phyloP scores from a whole-genome alignment of 495 filamentous ascomycete genomes.

The Trichoderma erinaceum region DNA sequence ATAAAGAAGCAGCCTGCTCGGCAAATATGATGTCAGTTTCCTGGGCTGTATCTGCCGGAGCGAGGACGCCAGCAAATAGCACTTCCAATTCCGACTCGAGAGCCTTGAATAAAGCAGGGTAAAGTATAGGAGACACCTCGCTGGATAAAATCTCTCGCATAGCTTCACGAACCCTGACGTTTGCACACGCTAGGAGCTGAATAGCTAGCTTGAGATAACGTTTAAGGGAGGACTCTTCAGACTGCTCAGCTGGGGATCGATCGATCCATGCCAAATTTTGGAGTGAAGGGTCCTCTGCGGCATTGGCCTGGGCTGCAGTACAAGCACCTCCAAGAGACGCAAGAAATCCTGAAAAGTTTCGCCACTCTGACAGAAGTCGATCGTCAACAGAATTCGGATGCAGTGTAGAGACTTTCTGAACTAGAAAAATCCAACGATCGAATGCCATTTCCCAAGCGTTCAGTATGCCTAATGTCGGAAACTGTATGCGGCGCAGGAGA shows the following conservation, averaged over 20 bases:
- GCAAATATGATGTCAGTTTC: constrained; percentile 57
- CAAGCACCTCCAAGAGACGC: constrained; percentile 60
- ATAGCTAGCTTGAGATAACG: constrained; percentile 56
- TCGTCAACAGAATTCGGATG: constrained; percentile 46
- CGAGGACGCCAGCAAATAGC: constrained; percentile 47
- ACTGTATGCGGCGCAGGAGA: constrained; percentile 52
- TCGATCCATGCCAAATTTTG: constrained; percentile 58
- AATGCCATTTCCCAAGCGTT: constrained; percentile 60
- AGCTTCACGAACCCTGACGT: constrained; percentile 55
- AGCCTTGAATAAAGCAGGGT: constrained; percentile 53
- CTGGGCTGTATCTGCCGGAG: constrained; percentile 43
- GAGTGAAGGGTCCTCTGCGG: constrained; percentile 49
- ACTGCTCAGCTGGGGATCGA: constrained; percentile 49
- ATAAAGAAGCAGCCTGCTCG: constrained; percentile 55
- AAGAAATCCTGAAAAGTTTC: constrained; percentile 60
- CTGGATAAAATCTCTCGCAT: constrained; percentile 56
- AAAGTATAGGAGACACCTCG: constrained; percentile 53
- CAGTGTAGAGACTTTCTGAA: constrained; percentile 50
- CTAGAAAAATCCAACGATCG: constrained; percentile 52
- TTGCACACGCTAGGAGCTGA: constrained; percentile 54
- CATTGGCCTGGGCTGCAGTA: constrained; percentile 51
- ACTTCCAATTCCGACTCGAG: constrained; percentile 55
- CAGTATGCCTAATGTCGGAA: constrained; percentile 54
- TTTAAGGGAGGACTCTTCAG: constrained; percentile 51
- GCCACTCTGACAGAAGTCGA: constrained; percentile 52